Percentiles rank a stretch among this genome's conserved stretches.
Conservation (phyloP, 75 land plant genomes). For the Chamaecyparis obtusa region DNA sequence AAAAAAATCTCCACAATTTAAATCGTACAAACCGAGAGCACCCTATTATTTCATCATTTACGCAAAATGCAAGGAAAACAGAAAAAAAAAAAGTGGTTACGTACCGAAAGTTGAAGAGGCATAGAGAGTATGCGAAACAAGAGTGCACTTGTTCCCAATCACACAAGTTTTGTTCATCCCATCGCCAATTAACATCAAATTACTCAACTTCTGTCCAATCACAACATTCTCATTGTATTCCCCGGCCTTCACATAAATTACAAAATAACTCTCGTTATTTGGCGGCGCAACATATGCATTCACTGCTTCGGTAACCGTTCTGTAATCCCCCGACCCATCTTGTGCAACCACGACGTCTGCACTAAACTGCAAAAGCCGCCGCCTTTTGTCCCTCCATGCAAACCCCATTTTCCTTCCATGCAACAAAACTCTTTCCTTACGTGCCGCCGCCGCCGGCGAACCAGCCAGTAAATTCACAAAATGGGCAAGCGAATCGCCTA, state of each 20-base stretch:
- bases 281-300: not conserved
- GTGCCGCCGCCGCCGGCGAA: not conserved
- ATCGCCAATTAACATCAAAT: constrained; percentile 42
- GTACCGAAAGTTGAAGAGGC: constrained; percentile 43
- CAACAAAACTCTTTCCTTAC: not conserved
- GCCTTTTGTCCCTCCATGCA: not conserved
- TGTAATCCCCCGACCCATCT: constrained; percentile 32
- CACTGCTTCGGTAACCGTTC: constrained; percentile 26
- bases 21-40: too few relatives aligned
- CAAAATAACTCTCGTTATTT: constrained; percentile 6
- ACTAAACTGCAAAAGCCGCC: not conserved
- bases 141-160: constrained; percentile 19
- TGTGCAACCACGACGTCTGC: constrained; percentile 21
- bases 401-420: not conserved
- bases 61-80: too few relatives aligned
- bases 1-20: too few relatives aligned
- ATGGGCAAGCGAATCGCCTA: not conserved
- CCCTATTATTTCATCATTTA: too few relatives aligned
- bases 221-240: constrained; percentile 27
- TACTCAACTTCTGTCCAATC: constrained; percentile 23
- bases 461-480: not conserved
- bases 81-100: not conserved
- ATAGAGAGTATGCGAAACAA: constrained; percentile 32
- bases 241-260: constrained; percentile 36
- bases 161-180: constrained; percentile 27